phyloP scores from a whole-genome alignment of 306 rosid genomes.

The Alnus glutinosa region DNA sequence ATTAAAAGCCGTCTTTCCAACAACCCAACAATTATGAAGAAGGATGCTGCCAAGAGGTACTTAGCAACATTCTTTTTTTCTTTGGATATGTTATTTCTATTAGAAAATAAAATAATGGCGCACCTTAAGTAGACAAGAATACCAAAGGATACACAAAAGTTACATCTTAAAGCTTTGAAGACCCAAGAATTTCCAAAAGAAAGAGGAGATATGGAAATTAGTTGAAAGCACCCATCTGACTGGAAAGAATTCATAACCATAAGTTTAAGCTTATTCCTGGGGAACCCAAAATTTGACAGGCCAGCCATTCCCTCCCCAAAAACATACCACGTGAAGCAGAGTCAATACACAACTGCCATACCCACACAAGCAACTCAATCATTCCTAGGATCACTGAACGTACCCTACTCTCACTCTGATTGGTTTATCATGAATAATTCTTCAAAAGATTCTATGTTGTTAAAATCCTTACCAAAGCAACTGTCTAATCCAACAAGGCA shows the following conservation, averaged over 20 bases:
- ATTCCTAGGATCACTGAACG: not conserved
- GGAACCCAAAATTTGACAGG: not conserved
- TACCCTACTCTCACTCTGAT: not conserved
- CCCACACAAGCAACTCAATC: not conserved
- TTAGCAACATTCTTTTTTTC: not conserved
- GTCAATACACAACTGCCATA: not conserved
- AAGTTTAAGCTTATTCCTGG: not conserved
- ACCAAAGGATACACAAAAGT: not conserved
- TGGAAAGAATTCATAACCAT: not conserved
- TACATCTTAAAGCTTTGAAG: not conserved
- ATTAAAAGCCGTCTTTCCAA: too few relatives aligned
- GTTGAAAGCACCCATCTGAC: not conserved
- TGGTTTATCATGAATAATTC: not conserved
- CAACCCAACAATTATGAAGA: not conserved
- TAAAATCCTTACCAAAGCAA: not conserved
- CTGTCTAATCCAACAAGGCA: not conserved
- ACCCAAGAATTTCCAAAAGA: not conserved
- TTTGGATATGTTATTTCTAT: not conserved
- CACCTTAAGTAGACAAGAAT: not conserved
- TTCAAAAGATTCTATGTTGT: not conserved
- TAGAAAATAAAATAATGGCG: not conserved
- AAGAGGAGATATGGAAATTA: not conserved
- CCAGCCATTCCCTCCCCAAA: not conserved
- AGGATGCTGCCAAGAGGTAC: not conserved
- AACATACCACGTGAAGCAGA: not conserved